A percentile compares a stretch with the other conserved stretches of the same genome.
Conservation (phyloP, 768 basidiomycete species). For the Pleurotus platypus region DNA sequence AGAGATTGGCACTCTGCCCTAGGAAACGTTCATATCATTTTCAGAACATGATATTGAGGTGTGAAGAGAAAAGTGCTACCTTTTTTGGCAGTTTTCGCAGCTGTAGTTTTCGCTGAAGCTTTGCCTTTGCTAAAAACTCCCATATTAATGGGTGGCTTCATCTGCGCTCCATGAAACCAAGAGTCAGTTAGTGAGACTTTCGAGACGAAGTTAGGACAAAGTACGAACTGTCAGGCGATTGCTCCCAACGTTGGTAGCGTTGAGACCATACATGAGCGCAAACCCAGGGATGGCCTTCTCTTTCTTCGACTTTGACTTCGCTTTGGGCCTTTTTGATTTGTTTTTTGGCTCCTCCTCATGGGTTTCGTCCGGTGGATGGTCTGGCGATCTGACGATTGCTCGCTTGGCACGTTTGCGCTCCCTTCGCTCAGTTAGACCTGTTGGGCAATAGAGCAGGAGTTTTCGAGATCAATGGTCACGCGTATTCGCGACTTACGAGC, state of each 20-base stretch:
- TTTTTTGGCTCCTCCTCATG: slow-evolving; percentile 9
- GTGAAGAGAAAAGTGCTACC: slow-evolving; percentile 14
- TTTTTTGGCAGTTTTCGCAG: slow-evolving; percentile 20
- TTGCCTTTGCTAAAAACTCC: slow-evolving; percentile 69
- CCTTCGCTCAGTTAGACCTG: slow-evolving; percentile 64
- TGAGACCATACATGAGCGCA: slow-evolving; percentile 67
- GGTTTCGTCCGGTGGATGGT: background rate
- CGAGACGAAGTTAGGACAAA: background rate
- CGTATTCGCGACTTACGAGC: slow-evolving; percentile 11
- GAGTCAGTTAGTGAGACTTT: background rate
- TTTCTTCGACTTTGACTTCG: slow-evolving; percentile 20
- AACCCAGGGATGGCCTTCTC: slow-evolving; percentile 44
- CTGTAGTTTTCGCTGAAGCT: slow-evolving; percentile 43
- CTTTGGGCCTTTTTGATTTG: slow-evolving; percentile 18
- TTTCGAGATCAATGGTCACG: slow-evolving; percentile 7
- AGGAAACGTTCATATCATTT: background rate
- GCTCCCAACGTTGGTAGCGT: slow-evolving; percentile 58
- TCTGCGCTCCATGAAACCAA: slow-evolving; percentile 21
- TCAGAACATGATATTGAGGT: background rate
- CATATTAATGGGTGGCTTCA: slow-evolving; percentile 36
- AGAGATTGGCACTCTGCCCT: slow-evolving; percentile 17
- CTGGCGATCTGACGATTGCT: slow-evolving; percentile 34
- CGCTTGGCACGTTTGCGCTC: slow-evolving; percentile 60
- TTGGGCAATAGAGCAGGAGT: background rate
- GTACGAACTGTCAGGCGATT: slow-evolving; percentile 56